Conservation (phyloP, 106 monocot species). For the Narthecium ossifragum region DNA sequence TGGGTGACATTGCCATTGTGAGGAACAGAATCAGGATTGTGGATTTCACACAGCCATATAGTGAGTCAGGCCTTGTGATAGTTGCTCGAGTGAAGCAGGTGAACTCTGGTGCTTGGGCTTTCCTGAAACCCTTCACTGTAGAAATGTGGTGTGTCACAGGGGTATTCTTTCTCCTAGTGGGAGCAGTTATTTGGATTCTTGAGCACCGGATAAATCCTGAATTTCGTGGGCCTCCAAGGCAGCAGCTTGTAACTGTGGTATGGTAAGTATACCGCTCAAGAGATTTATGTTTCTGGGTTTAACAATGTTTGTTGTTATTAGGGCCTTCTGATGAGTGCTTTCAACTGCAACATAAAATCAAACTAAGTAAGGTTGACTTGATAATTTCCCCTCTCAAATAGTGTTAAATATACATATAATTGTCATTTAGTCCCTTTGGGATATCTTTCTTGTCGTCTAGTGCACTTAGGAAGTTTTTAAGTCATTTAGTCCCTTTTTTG, state of each 20-base stretch:
- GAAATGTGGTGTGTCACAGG: constrained; percentile 55
- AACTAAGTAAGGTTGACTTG: background rate
- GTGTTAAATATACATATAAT: background rate
- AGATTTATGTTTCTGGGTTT: background rate
- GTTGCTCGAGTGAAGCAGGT: constrained; percentile 26
- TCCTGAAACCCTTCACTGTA: constrained; percentile 56
- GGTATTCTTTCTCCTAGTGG: constrained; percentile 55
- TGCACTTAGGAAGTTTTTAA: no score
- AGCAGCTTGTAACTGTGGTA: constrained; percentile 42
- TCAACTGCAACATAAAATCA: no score
- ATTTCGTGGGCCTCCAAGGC: constrained; percentile 58
- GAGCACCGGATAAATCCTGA: constrained; percentile 63
- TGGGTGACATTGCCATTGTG: constrained; percentile 47
- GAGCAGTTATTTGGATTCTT: constrained; percentile 61
- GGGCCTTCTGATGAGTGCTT: no score
- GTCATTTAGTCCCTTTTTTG: no score
- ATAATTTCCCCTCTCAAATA: background rate
- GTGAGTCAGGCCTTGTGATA: constrained; percentile 41
- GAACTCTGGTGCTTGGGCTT: constrained; percentile 55
- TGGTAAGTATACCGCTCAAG: constrained; percentile 21
- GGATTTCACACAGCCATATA: constrained; percentile 75
- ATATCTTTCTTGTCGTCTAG: no score
- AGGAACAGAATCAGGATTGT: constrained; percentile 47
- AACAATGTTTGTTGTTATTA: no score
- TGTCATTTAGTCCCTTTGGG: background rate